These are phyloP conservation scores for Chytriomyces hyalinus DNA, from an alignment of 192 early-diverging fungal species.

Conservation along the genomic window DNA sequence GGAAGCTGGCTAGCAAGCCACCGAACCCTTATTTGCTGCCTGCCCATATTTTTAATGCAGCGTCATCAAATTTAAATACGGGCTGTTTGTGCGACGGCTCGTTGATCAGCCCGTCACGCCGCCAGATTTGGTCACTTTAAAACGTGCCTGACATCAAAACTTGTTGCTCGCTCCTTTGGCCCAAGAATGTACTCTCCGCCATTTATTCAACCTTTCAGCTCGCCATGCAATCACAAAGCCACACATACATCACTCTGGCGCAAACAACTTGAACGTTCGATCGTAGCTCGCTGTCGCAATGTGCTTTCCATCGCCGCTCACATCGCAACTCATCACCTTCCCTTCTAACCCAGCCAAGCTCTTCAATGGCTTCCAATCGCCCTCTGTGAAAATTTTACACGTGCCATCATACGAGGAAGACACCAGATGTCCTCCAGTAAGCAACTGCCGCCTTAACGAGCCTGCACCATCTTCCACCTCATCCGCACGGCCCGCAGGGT, in stretches of 20 bases:
- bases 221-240: background rate
- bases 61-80: too few species aligned
- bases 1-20: background rate
- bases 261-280: constrained; percentile 91
- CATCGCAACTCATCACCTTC: constrained; percentile 88
- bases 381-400: constrained; percentile 90
- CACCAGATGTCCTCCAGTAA: constrained; percentile 79
- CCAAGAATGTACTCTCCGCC: too few species aligned
- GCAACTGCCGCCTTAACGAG: constrained; percentile 43
- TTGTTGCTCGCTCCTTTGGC: background rate
- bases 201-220: too few species aligned
- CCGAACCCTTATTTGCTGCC: too few species aligned
- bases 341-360: constrained; percentile 86
- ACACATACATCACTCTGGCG: constrained; percentile 24
- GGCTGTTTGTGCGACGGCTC: too few species aligned
- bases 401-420: constrained; percentile 87
- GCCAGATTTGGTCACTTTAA: too few species aligned
- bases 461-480: constrained; percentile 37
- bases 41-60: too few species aligned
- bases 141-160: background rate
- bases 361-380: constrained; percentile 91
- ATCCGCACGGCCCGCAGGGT: background rate
- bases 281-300: constrained; percentile 89
- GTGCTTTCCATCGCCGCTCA: constrained; percentile 79
- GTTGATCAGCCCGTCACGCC: too few species aligned